phyloP scores from a whole-genome alignment of 805 yeast genomes.

The Pichia heedii region DNA sequence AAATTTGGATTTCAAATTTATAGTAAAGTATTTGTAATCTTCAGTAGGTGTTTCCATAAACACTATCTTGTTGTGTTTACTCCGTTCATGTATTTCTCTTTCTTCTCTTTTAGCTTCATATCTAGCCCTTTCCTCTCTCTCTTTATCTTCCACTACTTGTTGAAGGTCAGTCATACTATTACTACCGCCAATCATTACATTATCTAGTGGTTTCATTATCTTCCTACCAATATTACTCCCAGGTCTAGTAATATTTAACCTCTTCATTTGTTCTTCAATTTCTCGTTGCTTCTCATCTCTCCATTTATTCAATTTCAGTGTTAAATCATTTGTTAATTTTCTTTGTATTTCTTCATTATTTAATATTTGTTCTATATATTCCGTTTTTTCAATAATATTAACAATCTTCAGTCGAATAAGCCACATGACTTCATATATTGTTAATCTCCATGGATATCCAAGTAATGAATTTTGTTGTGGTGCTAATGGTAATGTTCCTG shows the following conservation, averaged over 20 bases:
- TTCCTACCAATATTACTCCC: neutral
- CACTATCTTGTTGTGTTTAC: conserved; percentile 9
- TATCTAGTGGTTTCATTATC: conserved; percentile 5
- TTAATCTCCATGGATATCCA: conserved; percentile 71
- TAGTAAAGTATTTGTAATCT: conserved; percentile 4
- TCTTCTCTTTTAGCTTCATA: conserved; percentile 1
- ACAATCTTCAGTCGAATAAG: conserved; percentile 31
- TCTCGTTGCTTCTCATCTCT: conserved; percentile 9
- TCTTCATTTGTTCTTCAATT: conserved; percentile 10
- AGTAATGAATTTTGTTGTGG: conserved; percentile 89
- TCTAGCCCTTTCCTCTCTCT: neutral
- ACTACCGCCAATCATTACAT: conserved; percentile 1
- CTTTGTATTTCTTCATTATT: conserved; percentile 1
- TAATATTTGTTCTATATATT: conserved; percentile 2
- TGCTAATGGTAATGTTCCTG: conserved; percentile 81
- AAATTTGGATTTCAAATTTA: neutral
- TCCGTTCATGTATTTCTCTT: conserved; percentile 7
- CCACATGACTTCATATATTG: conserved; percentile 67
- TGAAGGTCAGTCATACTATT: conserved; percentile 13
- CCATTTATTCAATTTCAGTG: conserved; percentile 7
- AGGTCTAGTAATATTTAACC: conserved; percentile 4
- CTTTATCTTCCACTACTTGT: conserved; percentile 1
- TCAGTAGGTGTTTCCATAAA: conserved; percentile 17
- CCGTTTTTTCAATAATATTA: conserved; percentile 9
- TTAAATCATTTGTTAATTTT: conserved; percentile 5